Evolutionary conservation across 805 yeast genomes (phyloP).

Genomic region (Candida sanyiensis): DNA sequence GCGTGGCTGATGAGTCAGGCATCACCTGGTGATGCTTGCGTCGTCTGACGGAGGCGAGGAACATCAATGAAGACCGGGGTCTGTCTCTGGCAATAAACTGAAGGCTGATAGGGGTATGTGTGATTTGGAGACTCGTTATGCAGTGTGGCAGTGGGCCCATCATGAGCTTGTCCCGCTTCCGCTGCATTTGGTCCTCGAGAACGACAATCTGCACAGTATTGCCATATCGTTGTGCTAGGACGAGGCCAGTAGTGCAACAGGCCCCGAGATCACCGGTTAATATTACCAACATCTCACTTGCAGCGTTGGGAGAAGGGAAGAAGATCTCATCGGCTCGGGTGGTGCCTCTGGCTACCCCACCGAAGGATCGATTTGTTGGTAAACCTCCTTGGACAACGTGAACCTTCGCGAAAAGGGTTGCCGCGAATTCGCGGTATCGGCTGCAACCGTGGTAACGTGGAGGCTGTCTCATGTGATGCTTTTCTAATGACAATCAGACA

Average conservation of each 20-base stretch:
- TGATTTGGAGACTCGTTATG: slow-evolving; percentile 2
- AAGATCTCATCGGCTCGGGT: too few relatives aligned
- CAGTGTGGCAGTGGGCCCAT: slow-evolving; percentile 14
- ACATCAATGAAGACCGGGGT: slow-evolving; percentile 12
- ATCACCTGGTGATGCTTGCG: background rate
- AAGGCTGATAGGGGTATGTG: background rate
- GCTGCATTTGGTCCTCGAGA: slow-evolving; percentile 1
- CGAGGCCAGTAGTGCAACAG: slow-evolving; percentile 4
- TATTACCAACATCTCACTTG: slow-evolving; percentile 15
- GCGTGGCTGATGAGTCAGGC: slow-evolving; percentile 1
- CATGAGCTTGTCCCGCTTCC: background rate
- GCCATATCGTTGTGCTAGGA: slow-evolving; percentile 6
- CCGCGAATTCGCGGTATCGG: background rate
- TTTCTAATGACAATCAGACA: background rate
- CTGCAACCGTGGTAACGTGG: background rate
- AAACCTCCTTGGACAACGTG: background rate
- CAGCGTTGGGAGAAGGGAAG: too few relatives aligned
- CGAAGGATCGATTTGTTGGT: too few relatives aligned
- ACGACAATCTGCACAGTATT: slow-evolving; percentile 1
- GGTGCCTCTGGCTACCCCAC: too few relatives aligned
- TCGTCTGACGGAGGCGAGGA: slow-evolving; percentile 5
- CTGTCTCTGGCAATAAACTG: slow-evolving; percentile 3
- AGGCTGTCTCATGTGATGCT: slow-evolving; percentile 1
- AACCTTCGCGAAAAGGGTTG: slow-evolving; percentile 1
- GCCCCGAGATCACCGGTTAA: slow-evolving; percentile 8